Evolutionary conservation across 164 flowering plant species (phyloP).

Genomic region (Tetracentron sinense): DNA sequence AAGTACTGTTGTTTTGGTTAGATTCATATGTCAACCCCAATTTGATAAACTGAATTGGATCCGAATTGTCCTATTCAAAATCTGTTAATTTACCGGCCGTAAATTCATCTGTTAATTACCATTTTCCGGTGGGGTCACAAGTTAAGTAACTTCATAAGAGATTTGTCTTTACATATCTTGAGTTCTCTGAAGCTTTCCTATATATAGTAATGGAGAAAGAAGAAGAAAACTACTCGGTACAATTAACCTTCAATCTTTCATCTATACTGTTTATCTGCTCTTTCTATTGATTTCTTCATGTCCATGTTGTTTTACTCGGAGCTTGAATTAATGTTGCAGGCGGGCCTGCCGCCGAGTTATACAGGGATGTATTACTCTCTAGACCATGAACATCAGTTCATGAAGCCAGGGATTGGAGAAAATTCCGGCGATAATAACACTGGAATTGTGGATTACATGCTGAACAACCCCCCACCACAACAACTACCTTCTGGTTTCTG

Average conservation of each 20-base stretch:
- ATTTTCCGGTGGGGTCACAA: conserved; percentile 13
- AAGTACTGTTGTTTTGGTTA: background rate
- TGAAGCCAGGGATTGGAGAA: conserved; percentile 26
- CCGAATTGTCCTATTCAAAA: background rate
- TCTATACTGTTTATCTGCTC: conserved; percentile 1
- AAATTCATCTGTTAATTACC: background rate
- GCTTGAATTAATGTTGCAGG: conserved; percentile 34
- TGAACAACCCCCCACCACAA: conserved; percentile 29
- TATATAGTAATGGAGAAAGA: conserved; percentile 53
- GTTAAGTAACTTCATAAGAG: conserved; percentile 2
- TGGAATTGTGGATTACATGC: conserved; percentile 55
- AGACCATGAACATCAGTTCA: conserved; percentile 30
- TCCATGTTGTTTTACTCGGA: conserved; percentile 27
- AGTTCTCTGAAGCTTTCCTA: background rate
- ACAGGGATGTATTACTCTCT: conserved; percentile 30
- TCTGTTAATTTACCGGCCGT: background rate
- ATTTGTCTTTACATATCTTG: conserved; percentile 9
- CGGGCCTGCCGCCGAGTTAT: conserved; percentile 21
- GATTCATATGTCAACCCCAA: background rate
- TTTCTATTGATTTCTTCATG: conserved; percentile 9
- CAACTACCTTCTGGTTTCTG: conserved; percentile 24
- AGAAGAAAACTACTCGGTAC: conserved; percentile 57
- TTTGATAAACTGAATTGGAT: background rate
- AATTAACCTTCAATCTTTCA: background rate
- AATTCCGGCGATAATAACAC: conserved; percentile 19